Base-by-base conservation (phyloP, 139 green algal species). In the Spirogloea muscicola region DNA sequence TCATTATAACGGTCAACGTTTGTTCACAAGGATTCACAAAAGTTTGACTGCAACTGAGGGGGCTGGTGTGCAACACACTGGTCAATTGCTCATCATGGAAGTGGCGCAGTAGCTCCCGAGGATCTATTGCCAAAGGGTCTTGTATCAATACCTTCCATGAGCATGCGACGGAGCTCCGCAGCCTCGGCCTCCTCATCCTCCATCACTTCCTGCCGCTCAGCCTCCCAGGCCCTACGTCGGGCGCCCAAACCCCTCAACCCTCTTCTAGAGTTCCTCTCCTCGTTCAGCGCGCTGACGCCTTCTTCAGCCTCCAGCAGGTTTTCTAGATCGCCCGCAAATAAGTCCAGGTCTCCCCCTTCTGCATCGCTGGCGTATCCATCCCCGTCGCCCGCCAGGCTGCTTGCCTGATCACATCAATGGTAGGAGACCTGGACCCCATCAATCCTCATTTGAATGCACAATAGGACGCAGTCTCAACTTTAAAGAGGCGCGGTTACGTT, bases 271-370 rank as follows among this genome's bases (percentile, higher is more conserved):
- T 79, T 49, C 74, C 40, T 80, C 16, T 74, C 40, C 63, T 6
- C 6, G 21, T 39, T 68, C 37, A 64, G 60, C 37, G 27, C 72
- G 16, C 82, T 77, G 57, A 80, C 83, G 13, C 59, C 84, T 29
- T 80, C 77, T 34, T 88, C 64, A 10, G 66, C 79, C 49, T 86
- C 68, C 2, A 59, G 58, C 82, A 51, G 7, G 16, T 85, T 67
- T 46, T 84, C 77, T 38, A 82, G 41, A 16, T 82, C 75, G 18
- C 49, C 46, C 40, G 58, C 72, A 60, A 82, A 77, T n/a, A 41
- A 77, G 31, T 82, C 75, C 3, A 84, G 31, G 34, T 84, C 77
- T 21, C 39, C 33, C 33, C 34, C 58, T n/a, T 76, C 77, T 18
- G 16, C 77, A 0, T 82, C 77, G 29, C 5, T 7, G 13, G 37